These are phyloP conservation scores for Phytophthora brassicae DNA, from an alignment of 352 stramenopile genomes.

Conservation along the genomic window DNA sequence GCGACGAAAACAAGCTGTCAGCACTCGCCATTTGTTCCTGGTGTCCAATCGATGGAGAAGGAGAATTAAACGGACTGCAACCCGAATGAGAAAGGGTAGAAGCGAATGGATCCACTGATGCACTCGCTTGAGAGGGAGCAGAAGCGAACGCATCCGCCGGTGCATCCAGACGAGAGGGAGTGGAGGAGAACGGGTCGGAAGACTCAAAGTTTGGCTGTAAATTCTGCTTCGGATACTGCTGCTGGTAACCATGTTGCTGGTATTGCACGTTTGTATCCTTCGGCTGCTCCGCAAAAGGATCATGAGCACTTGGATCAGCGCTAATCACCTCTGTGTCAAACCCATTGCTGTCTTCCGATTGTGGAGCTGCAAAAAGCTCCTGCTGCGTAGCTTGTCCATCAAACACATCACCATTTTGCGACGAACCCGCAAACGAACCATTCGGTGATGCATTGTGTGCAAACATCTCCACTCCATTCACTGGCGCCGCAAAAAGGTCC, in stretches of 20 bases:
- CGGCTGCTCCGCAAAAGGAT: constrained; percentile 19
- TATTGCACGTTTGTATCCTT: constrained; percentile 6
- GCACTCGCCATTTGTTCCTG: constrained; percentile 24
- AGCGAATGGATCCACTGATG: constrained; percentile 19
- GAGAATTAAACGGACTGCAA: constrained; percentile 24
- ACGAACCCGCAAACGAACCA: constrained; percentile 11
- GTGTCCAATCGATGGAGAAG: constrained; percentile 8
- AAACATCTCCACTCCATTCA: constrained; percentile 1
- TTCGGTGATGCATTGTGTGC: constrained; percentile 1
- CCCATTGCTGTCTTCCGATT: constrained; percentile 13
- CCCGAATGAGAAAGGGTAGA: constrained; percentile 5
- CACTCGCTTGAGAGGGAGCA: not conserved
- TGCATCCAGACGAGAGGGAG: not conserved
- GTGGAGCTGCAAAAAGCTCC: constrained; percentile 8
- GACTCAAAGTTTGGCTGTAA: constrained; percentile 6
- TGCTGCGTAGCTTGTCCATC: not conserved
- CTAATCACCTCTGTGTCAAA: constrained; percentile 1
- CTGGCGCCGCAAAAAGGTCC: not conserved
- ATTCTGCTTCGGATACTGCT: constrained; percentile 7
- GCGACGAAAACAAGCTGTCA: constrained; percentile 33
- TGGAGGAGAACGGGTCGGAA: constrained; percentile 2
- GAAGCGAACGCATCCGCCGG: constrained; percentile 21
- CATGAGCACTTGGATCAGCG: not conserved
- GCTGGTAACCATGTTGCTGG: not conserved
- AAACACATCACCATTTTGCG: constrained; percentile 10